Evolutionary conservation across 1,139 yeast species (phyloP).

Genomic region (Scheffersomyces illinoinensis): DNA sequence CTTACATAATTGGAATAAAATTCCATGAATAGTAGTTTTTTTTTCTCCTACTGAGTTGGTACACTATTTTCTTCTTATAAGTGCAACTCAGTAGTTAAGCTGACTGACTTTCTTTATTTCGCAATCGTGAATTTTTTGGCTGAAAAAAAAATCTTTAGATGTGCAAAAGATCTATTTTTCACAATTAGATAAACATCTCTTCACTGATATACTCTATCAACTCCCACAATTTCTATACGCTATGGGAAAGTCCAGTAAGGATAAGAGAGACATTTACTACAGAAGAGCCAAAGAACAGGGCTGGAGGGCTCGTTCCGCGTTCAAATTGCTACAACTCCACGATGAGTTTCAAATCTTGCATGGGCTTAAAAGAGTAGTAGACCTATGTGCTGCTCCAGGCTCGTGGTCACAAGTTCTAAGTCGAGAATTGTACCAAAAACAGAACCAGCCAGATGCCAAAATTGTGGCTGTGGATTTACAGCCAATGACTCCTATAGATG

Average conservation of each 20-base stretch:
- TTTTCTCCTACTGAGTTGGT: not conserved
- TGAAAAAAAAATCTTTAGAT: not conserved
- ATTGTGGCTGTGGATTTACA: constrained; percentile 94
- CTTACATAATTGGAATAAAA: not conserved
- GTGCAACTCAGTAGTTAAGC: not conserved
- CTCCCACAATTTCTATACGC: not conserved
- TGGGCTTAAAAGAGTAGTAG: constrained; percentile 81
- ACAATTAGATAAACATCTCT: not conserved
- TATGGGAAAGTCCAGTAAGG: constrained; percentile 96
- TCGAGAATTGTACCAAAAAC: constrained; percentile 54
- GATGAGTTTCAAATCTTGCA: constrained; percentile 84
- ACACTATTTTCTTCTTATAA: not conserved
- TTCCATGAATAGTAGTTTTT: too few species aligned
- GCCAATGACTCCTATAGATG: constrained; percentile 93
- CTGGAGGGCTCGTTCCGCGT: constrained; percentile 95
- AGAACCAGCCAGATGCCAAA: constrained; percentile 49
- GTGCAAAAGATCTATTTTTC: not conserved
- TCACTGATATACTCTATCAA: not conserved
- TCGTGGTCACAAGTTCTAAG: constrained; percentile 98
- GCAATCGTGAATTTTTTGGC: not conserved
- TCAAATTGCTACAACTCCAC: constrained; percentile 83
- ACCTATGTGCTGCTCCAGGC: constrained; percentile 98
- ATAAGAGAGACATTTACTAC: constrained; percentile 86
- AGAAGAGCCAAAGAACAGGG: constrained; percentile 97
- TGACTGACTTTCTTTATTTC: not conserved